Conservation (phyloP, 2,329 filamentous ascomycete genomes). For the Pyrenochaeta sp. region DNA sequence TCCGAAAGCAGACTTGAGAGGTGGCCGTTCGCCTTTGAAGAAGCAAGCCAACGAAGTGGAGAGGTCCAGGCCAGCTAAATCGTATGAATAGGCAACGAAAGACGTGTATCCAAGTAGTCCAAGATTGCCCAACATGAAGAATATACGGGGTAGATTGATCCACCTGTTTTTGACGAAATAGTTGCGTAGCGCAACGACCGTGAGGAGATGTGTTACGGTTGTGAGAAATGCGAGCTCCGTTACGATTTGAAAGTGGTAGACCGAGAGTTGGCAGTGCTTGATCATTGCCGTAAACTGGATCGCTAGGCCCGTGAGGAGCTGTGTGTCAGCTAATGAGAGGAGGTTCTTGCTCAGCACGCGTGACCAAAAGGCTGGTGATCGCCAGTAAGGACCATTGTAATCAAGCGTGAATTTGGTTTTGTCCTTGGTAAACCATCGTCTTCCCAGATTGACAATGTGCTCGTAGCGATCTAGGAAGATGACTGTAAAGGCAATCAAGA, state of each 20-base stretch:
- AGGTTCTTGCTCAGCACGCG: slow-evolving; percentile 43
- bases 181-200: slow-evolving; percentile 36
- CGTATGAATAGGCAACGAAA: slow-evolving; percentile 41
- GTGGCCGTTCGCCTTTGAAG: slow-evolving; percentile 32
- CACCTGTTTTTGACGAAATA: slow-evolving; percentile 44
- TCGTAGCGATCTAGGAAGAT: slow-evolving; percentile 40
- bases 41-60: slow-evolving; percentile 37
- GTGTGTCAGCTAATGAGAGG: slow-evolving; percentile 41
- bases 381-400: slow-evolving; percentile 32
- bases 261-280: slow-evolving; percentile 39
- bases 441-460: slow-evolving; percentile 24
- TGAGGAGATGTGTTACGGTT: slow-evolving; percentile 40
- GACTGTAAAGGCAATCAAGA: slow-evolving; percentile 37
- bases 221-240: slow-evolving; percentile 42
- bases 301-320: slow-evolving; percentile 41
- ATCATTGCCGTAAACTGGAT: slow-evolving; percentile 43
- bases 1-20: slow-evolving; percentile 31
- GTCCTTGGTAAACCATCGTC: slow-evolving; percentile 19
- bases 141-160: slow-evolving; percentile 43
- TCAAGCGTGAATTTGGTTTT: slow-evolving; percentile 21
- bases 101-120: slow-evolving; percentile 40
- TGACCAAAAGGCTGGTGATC: slow-evolving; percentile 39
- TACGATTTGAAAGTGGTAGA: slow-evolving; percentile 44
- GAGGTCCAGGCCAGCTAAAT: slow-evolving; percentile 29
- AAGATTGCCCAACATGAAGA: slow-evolving; percentile 44